Conservation (phyloP, 352 stramenopile genomes). For the Blastocystis sp. region DNA sequence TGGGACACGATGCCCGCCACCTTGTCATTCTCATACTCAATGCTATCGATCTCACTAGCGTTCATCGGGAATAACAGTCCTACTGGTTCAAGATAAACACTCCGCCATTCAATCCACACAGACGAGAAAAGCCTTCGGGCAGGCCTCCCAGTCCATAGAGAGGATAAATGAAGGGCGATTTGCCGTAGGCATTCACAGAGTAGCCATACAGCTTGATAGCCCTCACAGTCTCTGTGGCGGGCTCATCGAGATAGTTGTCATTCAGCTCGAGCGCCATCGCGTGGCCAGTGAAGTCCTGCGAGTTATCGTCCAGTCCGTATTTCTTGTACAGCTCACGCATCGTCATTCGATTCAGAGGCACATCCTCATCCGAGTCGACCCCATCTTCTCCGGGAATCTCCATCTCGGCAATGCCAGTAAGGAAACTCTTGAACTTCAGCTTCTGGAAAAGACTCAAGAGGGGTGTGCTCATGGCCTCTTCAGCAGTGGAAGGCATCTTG, state of each 20-base stretch:
- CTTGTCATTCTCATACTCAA: slow-evolving; percentile 85
- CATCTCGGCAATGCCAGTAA: slow-evolving; percentile 82
- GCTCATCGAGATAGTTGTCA: slow-evolving; percentile 76
- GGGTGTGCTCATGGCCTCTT: slow-evolving; percentile 88
- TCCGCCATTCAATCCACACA: slow-evolving; percentile 95
- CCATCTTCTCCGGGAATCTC: slow-evolving; percentile 65
- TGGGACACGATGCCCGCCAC: slow-evolving; percentile 81
- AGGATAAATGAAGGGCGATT: slow-evolving; percentile 97
- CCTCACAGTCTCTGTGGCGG: slow-evolving; percentile 85
- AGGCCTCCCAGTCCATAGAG: slow-evolving; percentile 95
- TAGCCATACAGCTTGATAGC: slow-evolving; percentile 96
- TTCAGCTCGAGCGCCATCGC: slow-evolving; percentile 87
- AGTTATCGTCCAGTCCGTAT: slow-evolving; percentile 93
- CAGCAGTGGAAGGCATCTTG: slow-evolving; percentile 85
- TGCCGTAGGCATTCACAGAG: slow-evolving; percentile 84
- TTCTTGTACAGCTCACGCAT: slow-evolving; percentile 96
- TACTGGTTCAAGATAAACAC: slow-evolving; percentile 95
- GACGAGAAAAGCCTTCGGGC: slow-evolving; percentile 94
- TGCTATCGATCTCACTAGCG: slow-evolving; percentile 69
- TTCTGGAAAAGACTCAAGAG: slow-evolving; percentile 99
- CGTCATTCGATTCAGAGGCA: slow-evolving; percentile 82
- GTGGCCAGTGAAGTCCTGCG: slow-evolving; percentile 97
- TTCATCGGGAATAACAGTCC: not conserved
- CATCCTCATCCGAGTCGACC: slow-evolving; percentile 61
- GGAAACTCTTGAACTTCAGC: slow-evolving; percentile 94